Base-by-base conservation (phyloP, 371 early-diverging fungal genomes). In the Rhizopus sp. region DNA sequence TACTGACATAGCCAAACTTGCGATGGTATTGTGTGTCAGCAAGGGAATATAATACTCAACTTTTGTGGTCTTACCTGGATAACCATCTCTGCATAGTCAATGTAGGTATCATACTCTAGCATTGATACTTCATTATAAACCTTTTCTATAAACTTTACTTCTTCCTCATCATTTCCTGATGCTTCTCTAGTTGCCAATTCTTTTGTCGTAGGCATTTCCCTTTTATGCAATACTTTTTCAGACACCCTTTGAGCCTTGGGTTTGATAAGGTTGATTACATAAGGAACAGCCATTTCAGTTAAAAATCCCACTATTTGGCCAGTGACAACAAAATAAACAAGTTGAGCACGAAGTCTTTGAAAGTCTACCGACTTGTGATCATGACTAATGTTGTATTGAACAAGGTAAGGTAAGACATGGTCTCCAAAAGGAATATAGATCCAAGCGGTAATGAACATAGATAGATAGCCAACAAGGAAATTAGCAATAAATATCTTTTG, bases 71-170 rank as follows among this genome's bases (percentile, higher is more conserved):
- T 50, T 80, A 87, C 87, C 78, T 94, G 94, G 47, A 89, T 85
- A 42, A 89, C 87, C 93, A 96, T 92, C 64, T 96, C 96, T 33
- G 89, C 88, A 70, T 94, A 94, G 64, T 96, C 96, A 37, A 87
- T 87, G 55, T 88, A 93, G 33, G 91, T 85, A 62, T 88, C 86
- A 64, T 96, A 94, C 41, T 78, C 85, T 5, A 88, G 88, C 55
- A 90, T 68, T n/a, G 61, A 83, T 9, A 75, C 77, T 51, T 87
- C 78, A 39, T 69, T 73, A 44, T 74, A 47, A 5, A 83, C 68
- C 9, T 77, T 75, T 38, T 76, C 68, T 66, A 84, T 68, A 37
- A 85, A 78, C 8, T 53, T 53, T 34, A 63, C 61, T 65, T 83
- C 85, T 29, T 67, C 52, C 52, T 56, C 64, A 48, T 48, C 59